These are phyloP conservation scores for Globisporangium mamillatum DNA, from an alignment of 352 stramenopile genomes.

Conservation along the genomic window DNA sequence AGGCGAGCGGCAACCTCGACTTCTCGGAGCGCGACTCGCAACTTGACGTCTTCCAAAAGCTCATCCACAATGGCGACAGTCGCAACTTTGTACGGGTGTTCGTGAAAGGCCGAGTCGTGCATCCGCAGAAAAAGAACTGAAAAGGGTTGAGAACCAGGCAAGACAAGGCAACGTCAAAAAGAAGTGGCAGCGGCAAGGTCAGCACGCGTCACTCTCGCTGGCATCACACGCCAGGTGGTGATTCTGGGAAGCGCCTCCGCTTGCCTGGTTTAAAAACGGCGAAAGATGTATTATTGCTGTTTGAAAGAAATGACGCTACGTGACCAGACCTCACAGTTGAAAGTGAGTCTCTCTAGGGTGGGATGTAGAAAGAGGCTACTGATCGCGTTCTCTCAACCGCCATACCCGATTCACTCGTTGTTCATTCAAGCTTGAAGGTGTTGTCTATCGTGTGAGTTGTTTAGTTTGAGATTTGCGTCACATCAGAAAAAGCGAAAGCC, in stretches of 20 bases:
- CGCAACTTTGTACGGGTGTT: slow-evolving; percentile 83
- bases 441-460: neutral
- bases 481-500: neutral
- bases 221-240: neutral
- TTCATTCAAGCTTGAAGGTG: too few species aligned
- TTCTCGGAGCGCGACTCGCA: slow-evolving; percentile 37
- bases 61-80: slow-evolving; percentile 82
- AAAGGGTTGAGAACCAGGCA: neutral
- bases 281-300: neutral
- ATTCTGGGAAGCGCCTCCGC: neutral
- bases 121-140: slow-evolving; percentile 12
- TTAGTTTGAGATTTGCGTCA: slow-evolving; percentile 7
- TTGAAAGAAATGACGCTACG: neutral
- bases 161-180: neutral
- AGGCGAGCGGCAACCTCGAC: slow-evolving; percentile 43
- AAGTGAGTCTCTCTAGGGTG: neutral
- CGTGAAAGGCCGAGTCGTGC: slow-evolving; percentile 51
- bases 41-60: slow-evolving; percentile 77
- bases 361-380: neutral
- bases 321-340: neutral
- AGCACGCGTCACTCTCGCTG: neutral
- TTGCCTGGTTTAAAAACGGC: neutral
- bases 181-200: neutral
- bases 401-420: neutral
- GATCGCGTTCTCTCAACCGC: neutral